Evolutionary conservation across 2,329 filamentous ascomycete genomes (phyloP), one percentile per base, ranked within the genome.

Genomic region (Keithomyces neogunnii): DNA sequence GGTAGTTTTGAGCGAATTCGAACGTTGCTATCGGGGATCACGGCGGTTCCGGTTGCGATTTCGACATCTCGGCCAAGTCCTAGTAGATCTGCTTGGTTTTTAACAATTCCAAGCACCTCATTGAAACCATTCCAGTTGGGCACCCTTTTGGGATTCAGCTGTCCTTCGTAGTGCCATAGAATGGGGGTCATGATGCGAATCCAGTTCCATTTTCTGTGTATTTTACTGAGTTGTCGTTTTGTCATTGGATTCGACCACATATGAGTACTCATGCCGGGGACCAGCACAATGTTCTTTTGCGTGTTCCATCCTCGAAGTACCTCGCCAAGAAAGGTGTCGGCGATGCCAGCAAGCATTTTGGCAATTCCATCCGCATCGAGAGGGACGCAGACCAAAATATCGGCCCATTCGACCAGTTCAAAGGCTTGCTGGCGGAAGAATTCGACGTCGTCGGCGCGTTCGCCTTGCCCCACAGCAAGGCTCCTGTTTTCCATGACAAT

Each of bases 171-270:
- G 57, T 85, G 81, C 88, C 89, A 96, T 13, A 95, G 69, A 35
- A 95, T 82, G 0, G 91, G 89, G 42, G 86, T 77, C 65, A 96
- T 78, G 43, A 93, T 82, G 55, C 86, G 80, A 49, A 96, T 81
- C 89, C 89, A 96, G 49, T 84, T 85, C 89, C 89, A 95, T 65
- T 89, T 91, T 56, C 82, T 76, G 56, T 85, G 79, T 42, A 96
- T 81, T 69, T 95, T 93, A 67, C 81, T 86, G 54, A 96, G 77
- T 63, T 96, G 90, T 61, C 89, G 86, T 70, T 88, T 88, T 13
- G 89, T 95, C 70, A 91, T 84, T 2, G 90, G 89, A 61, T 93
- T 90, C 63, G 91, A 84, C 89, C 89, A 95, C 82, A 92, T 90
- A 54, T 87, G 79, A 1, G 82, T 82, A 35, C 88, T 92, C 90